These are phyloP conservation scores for Domatiomyces catenatus DNA, from an alignment of 2,329 filamentous ascomycete species.

Conservation along the genomic window DNA sequence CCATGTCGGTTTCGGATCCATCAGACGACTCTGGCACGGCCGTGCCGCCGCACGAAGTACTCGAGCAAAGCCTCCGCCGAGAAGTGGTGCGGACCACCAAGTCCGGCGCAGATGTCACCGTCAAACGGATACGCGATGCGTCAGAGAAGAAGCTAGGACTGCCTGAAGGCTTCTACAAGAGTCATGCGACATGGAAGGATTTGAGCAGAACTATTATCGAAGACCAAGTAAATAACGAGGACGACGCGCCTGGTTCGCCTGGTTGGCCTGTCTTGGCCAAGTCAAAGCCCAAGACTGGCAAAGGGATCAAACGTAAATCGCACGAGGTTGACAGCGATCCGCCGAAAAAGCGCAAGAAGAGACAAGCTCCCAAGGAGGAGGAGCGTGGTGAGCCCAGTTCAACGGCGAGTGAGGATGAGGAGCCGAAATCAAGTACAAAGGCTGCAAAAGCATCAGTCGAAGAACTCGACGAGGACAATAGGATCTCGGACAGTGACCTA, in stretches of 20 bases:
- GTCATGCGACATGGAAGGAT: constrained; percentile 37
- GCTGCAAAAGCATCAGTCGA: background rate
- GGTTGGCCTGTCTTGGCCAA: constrained; percentile 1
- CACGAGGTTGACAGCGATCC: constrained; percentile 9
- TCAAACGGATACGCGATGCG: constrained; percentile 40
- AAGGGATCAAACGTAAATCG: constrained; percentile 10
- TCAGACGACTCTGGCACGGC: constrained; percentile 14
- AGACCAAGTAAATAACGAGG: constrained; percentile 29
- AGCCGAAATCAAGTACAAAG: constrained; percentile 2
- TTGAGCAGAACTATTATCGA: constrained; percentile 39
- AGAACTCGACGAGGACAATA: constrained; percentile 12
- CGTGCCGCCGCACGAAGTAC: constrained; percentile 21
- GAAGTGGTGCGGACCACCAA: constrained; percentile 21
- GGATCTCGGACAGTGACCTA: constrained; percentile 47
- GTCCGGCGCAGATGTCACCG: constrained; percentile 37
- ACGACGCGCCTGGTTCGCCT: constrained; percentile 3
- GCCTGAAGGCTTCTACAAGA: constrained; percentile 40
- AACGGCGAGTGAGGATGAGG: background rate
- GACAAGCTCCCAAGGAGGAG: background rate
- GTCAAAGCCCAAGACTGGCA: constrained; percentile 2
- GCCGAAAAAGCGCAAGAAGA: constrained; percentile 6
- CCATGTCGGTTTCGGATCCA: constrained; percentile 22
- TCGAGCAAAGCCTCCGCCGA: constrained; percentile 27
- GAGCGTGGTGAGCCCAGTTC: background rate
- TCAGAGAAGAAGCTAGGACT: constrained; percentile 39